Evolutionary conservation across 306 rosid genomes (phyloP).

Genomic region (Canavalia gladiata): DNA sequence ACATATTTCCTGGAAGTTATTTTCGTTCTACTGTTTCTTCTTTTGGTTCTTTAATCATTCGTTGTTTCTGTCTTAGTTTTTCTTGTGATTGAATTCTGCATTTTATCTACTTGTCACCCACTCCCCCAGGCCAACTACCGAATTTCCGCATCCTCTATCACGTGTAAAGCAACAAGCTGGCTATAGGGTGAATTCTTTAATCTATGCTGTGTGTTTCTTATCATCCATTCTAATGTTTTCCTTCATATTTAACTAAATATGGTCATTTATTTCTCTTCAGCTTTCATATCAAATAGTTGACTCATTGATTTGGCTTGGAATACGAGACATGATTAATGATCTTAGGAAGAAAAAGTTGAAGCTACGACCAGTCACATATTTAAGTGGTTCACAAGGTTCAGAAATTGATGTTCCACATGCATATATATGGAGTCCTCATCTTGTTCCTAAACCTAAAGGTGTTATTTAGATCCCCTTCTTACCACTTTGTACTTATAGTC

Average conservation of each 20-base stretch:
- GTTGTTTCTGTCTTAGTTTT: slow-evolving; percentile 22
- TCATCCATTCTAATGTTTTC: slow-evolving; percentile 28
- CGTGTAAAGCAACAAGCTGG: slow-evolving; percentile 98
- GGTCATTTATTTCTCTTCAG: slow-evolving; percentile 55
- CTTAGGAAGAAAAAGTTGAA: slow-evolving; percentile 90
- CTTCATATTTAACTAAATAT: slow-evolving; percentile 40
- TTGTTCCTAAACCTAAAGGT: slow-evolving; percentile 99
- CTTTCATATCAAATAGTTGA: slow-evolving; percentile 98
- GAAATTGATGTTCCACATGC: slow-evolving; percentile 94
- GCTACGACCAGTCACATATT: slow-evolving; percentile 95
- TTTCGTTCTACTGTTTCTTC: slow-evolving; percentile 23
- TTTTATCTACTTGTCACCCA: slow-evolving; percentile 42
- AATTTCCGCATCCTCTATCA: slow-evolving; percentile 97
- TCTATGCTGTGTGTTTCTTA: slow-evolving; percentile 23
- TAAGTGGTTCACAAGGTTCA: slow-evolving; percentile 97
- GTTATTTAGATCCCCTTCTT: slow-evolving; percentile 44
- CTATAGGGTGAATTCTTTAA: slow-evolving; percentile 73
- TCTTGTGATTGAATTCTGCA: slow-evolving; percentile 44
- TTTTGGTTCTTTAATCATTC: slow-evolving; percentile 25
- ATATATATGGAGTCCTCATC: slow-evolving; percentile 99
- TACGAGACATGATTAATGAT: slow-evolving; percentile 97
- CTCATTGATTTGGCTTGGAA: slow-evolving; percentile 98
- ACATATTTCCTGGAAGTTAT: slow-evolving; percentile 38
- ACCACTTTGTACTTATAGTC: slow-evolving; percentile 23
- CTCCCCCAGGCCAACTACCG: slow-evolving; percentile 93